Evolutionary conservation across 345 rosid genomes (phyloP).

Genomic region (Arabidopsis arenosa): DNA sequence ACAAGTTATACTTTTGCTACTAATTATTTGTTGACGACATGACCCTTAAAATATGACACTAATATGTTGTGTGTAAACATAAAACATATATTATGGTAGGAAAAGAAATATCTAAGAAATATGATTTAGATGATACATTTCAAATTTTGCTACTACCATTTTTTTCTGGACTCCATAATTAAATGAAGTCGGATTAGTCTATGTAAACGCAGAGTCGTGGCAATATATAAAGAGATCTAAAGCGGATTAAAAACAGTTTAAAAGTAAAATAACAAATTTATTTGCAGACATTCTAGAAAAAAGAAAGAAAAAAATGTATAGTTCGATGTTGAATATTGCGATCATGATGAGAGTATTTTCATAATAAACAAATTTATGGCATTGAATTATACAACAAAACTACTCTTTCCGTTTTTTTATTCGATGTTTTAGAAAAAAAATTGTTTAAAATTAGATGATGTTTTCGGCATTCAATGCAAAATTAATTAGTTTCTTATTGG

Average conservation of each 20-base stretch:
- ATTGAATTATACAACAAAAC: neutral
- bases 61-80: conserved; percentile 1
- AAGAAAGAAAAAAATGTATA: conserved; percentile 5
- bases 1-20: conserved; percentile 31
- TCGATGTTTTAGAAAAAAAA: too few relatives aligned
- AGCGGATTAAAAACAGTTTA: too few relatives aligned
- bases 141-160: neutral
- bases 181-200: neutral
- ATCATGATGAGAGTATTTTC: neutral
- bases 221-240: too few relatives aligned
- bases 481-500: too few relatives aligned
- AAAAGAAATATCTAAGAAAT: neutral
- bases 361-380: neutral
- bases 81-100: neutral
- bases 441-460: too few relatives aligned
- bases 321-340: neutral
- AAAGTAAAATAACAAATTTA: too few relatives aligned
- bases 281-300: too few relatives aligned
- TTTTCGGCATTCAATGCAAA: too few relatives aligned
- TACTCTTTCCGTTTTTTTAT: too few relatives aligned
- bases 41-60: conserved; percentile 23
- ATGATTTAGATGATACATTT: neutral
- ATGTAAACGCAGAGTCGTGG: neutral
- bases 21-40: conserved; percentile 24
- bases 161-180: neutral